A percentile compares a stretch with the other conserved stretches of the same genome.
These are phyloP conservation scores for Trichoderma aggressivum DNA, from an alignment of 2,329 filamentous ascomycete species.

Conservation along the genomic window DNA sequence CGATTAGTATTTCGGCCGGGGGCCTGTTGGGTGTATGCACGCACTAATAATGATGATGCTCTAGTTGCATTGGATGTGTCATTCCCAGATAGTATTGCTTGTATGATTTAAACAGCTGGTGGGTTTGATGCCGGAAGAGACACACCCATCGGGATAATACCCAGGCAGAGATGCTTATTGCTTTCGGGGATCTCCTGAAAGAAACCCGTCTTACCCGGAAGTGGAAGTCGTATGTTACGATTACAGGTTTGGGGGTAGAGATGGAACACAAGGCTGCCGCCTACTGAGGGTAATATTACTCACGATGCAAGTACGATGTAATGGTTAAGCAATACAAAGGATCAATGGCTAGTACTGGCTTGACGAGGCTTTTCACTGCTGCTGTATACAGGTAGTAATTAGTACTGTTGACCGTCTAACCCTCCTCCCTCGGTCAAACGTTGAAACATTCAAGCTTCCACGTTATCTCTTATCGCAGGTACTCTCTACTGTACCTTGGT, in stretches of 20 bases:
- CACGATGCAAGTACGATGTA: neutral
- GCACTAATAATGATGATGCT: neutral
- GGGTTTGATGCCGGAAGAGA: neutral
- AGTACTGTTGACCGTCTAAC: too few relatives aligned
- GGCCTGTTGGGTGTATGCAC: neutral
- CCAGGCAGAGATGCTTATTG: neutral
- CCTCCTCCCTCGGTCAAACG: too few relatives aligned
- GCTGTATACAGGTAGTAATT: too few relatives aligned
- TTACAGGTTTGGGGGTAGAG: neutral
- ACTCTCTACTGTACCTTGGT: neutral
- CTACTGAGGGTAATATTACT: neutral
- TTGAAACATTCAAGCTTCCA: neutral
- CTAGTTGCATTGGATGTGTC: neutral
- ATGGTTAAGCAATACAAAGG: too few relatives aligned
- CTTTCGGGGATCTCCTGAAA: neutral
- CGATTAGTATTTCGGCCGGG: neutral
- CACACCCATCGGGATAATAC: neutral
- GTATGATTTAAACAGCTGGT: neutral
- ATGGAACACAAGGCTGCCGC: neutral
- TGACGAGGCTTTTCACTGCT: too few relatives aligned
- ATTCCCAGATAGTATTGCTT: too few relatives aligned
- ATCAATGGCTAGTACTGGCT: too few relatives aligned
- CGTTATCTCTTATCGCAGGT: conserved; percentile 19
- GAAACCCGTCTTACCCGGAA: neutral
- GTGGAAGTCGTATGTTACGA: neutral